Conservation (phyloP, 2,329 filamentous ascomycete species). For the Claviceps quebecensis region DNA sequence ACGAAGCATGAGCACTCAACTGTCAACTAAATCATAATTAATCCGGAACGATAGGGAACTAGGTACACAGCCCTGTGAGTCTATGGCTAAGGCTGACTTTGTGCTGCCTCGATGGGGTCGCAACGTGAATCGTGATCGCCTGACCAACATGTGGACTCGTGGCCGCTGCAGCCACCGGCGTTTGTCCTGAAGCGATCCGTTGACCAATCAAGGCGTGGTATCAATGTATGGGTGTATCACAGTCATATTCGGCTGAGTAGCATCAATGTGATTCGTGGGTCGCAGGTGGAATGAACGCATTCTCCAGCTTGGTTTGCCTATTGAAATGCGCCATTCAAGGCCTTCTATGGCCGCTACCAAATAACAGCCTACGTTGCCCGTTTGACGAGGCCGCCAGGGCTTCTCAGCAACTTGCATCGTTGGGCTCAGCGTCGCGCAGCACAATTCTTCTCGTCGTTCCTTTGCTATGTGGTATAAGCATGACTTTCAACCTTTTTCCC, state of each 20-base stretch:
- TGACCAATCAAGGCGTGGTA: not conserved
- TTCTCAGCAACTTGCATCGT: not conserved
- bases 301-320: not conserved
- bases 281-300: not conserved
- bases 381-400: constrained; percentile 8
- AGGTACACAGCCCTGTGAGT: no score
- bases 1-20: no score
- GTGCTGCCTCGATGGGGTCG: no score
- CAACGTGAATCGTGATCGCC: no score
- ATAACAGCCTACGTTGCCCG: constrained; percentile 2
- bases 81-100: not conserved
- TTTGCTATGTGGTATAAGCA: not conserved
- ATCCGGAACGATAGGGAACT: no score
- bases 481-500: not conserved
- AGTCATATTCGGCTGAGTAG: not conserved
- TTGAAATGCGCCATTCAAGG: not conserved
- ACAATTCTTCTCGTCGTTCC: no score
- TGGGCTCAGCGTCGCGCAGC: not conserved
- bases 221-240: no score
- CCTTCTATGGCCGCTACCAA: not conserved
- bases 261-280: not conserved
- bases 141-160: not conserved
- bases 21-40: no score
- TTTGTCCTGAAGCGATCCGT: no score
- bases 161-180: not conserved